Evolutionary conservation across 441 rosid genomes (phyloP), one percentile per base, ranked within the genome.

Genomic region (Gossypium davidsonii): DNA sequence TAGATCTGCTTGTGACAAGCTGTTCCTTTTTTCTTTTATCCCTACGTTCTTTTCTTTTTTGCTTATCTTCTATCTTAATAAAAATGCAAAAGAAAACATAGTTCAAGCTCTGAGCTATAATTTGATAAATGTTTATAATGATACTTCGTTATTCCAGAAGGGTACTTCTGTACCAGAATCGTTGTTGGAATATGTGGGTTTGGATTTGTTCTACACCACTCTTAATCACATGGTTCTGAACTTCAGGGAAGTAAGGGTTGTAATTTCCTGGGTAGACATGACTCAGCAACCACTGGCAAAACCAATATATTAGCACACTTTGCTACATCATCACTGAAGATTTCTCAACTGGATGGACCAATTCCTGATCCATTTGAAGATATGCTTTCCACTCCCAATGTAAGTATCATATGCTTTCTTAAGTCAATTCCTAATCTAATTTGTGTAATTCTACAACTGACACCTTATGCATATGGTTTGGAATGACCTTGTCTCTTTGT

Each of bases 361-460:
- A 83, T 82, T 71, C 98, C 99, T 73, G 98, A 91, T 83, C 92
- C 96, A 25, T 95, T 90, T 82, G 99, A 95, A 69, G 99, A 95
- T 67, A 85, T 81, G 79, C 85, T 91, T 75, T 90, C 99, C 31
- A 90, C 99, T 72, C 98, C 99, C 66, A 95, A 92, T 86, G 98
- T 95, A 79, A 79, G 96, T 70, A 65, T 72, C 57, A 25, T 18
- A 31, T 51, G 11, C 31, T 39, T 64, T 42, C 17, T 39, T 42
- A 23, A 20, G 70, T 14, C 18, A 51, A 46, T 46, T 66, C 37
- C 56, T 12, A 68, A 28, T 51, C 60, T 68, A 15, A 15, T 66
- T 42, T 26, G 28, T 49, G 72, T 7, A 15, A 51, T 26, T 52
- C 46, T 15, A 44, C 9, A 51, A 15, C 25, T 44, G 52, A 6